phyloP scores from a whole-genome alignment of 2,329 filamentous ascomycete species.

The Aureobasidium sp. region DNA sequence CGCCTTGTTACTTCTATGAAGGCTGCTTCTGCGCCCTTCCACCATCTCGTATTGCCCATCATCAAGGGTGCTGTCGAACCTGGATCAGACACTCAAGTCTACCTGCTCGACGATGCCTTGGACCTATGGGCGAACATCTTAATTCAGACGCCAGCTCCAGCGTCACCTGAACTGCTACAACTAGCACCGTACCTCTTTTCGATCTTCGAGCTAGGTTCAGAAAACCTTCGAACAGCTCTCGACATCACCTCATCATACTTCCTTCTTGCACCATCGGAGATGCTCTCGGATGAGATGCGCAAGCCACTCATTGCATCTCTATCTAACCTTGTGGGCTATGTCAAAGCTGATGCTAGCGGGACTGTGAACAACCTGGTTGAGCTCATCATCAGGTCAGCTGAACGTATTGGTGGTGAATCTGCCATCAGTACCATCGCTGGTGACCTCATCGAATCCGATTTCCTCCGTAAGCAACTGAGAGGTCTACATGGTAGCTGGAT shows the following conservation, averaged over 20 bases:
- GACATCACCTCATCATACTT: slow-evolving; percentile 45
- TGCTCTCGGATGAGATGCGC: slow-evolving; percentile 38
- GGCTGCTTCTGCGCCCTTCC: slow-evolving; percentile 67
- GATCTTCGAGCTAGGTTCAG: slow-evolving; percentile 42
- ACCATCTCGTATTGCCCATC: slow-evolving; percentile 72
- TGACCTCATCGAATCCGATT: slow-evolving; percentile 51
- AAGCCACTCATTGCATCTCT: slow-evolving; percentile 33
- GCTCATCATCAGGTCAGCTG: slow-evolving; percentile 43
- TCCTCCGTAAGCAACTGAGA: slow-evolving; percentile 48
- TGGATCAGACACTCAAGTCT: slow-evolving; percentile 64
- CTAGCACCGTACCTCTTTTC: slow-evolving; percentile 40
- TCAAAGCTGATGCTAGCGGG: slow-evolving; percentile 43
- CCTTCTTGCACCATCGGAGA: slow-evolving; percentile 39
- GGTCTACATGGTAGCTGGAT: slow-evolving; percentile 46
- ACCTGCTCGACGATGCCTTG: slow-evolving; percentile 84
- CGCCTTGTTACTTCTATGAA: slow-evolving; percentile 84
- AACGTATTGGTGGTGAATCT: slow-evolving; percentile 45
- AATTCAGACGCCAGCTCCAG: slow-evolving; percentile 46
- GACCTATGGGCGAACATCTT: slow-evolving; percentile 81
- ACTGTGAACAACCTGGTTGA: slow-evolving; percentile 41
- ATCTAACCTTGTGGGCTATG: slow-evolving; percentile 35
- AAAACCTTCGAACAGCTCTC: slow-evolving; percentile 41
- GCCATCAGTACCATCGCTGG: slow-evolving; percentile 43
- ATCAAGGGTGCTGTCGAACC: slow-evolving; percentile 73
- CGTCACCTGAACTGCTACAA: slow-evolving; percentile 36